Evolutionary conservation across 306 rosid genomes (phyloP).

Genomic region (Hippophae rhamnoides): DNA sequence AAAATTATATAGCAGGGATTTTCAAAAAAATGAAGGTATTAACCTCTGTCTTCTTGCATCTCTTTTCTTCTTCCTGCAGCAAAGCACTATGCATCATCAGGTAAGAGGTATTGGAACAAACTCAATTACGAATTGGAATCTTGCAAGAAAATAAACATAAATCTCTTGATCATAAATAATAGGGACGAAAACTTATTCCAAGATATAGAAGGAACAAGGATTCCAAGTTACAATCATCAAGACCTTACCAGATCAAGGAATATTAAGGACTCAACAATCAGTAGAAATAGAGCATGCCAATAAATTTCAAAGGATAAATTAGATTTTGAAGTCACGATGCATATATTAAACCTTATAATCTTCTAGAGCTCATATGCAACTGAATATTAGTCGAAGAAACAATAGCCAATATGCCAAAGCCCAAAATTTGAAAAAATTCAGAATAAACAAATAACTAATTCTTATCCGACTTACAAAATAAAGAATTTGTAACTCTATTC

Average conservation of each 20-base stretch:
- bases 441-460: not conserved
- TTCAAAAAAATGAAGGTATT: not conserved
- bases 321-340: not conserved
- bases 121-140: not conserved
- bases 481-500: no score
- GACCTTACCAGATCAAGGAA: not conserved
- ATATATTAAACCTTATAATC: not conserved
- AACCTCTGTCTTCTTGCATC: slow-evolving; percentile 20
- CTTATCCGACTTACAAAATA: no score
- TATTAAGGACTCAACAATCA: not conserved
- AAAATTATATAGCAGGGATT: not conserved
- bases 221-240: not conserved
- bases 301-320: not conserved
- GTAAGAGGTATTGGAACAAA: not conserved
- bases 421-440: not conserved
- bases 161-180: no score
- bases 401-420: not conserved
- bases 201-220: not conserved
- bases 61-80: slow-evolving; percentile 30
- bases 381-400: not conserved
- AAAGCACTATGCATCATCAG: slow-evolving; percentile 2
- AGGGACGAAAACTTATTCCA: no score
- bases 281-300: not conserved
- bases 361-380: not conserved
- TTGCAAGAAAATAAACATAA: not conserved